phyloP scores from a whole-genome alignment of 768 basidiomycete species.

The Cubamyces lactineus region DNA sequence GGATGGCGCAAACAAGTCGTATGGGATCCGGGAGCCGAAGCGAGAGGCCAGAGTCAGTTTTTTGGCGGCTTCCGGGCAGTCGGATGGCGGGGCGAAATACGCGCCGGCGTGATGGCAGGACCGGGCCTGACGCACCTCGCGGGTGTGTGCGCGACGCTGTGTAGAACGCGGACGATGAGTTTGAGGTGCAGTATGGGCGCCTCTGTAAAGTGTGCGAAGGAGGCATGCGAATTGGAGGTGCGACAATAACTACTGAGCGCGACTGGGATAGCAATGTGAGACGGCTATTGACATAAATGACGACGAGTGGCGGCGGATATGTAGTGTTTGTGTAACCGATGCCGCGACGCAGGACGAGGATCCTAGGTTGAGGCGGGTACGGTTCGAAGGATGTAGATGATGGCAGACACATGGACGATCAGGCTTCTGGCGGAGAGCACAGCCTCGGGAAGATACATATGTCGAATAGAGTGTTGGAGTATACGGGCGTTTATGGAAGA shows the following conservation, averaged over 20 bases:
- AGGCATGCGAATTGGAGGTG: not conserved
- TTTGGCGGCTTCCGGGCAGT: not conserved
- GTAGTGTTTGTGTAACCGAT: not conserved
- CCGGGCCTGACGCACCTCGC: not conserved
- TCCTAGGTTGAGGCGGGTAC: not conserved
- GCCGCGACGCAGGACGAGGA: too few species aligned
- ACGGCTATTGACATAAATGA: not conserved
- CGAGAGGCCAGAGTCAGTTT: too few species aligned
- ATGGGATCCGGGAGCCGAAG: too few species aligned
- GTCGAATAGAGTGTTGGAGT: not conserved
- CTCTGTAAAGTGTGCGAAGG: not conserved
- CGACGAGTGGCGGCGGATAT: not conserved
- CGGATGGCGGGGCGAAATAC: not conserved
- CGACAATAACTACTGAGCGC: not conserved
- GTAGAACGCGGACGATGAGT: not conserved
- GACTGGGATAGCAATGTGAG: not conserved
- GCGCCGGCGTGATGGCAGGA: not conserved
- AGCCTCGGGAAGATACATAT: conserved; percentile 6
- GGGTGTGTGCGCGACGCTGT: too few species aligned
- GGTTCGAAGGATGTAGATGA: not conserved
- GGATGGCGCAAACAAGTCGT: too few species aligned
- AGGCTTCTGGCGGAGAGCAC: conserved; percentile 11
- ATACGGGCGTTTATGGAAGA: too few species aligned
- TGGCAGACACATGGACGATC: conserved; percentile 1
- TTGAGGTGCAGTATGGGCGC: not conserved